A percentile compares a stretch with the other conserved stretches of the same genome.
phyloP scores from a whole-genome alignment of 805 yeast genomes.

The Teunomyces cretensis region DNA sequence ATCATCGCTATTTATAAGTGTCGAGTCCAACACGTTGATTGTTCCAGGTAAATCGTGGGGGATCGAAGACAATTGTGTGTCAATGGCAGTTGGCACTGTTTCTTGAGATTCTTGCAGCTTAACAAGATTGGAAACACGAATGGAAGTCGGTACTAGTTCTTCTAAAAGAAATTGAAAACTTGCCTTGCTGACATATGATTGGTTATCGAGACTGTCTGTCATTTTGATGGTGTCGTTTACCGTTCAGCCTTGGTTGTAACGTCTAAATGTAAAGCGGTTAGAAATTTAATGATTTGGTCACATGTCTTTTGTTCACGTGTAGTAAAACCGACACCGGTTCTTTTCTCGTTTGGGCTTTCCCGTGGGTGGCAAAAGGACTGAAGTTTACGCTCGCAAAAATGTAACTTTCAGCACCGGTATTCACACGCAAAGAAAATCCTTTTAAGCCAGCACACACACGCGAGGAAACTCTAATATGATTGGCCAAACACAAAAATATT shows the following conservation, averaged over 20 bases:
- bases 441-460: constrained; percentile 5
- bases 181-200: constrained; percentile 49
- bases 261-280: background rate
- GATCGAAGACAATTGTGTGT: constrained; percentile 27
- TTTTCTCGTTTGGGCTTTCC: background rate
- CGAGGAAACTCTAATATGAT: constrained; percentile 1
- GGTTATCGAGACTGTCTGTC: constrained; percentile 20
- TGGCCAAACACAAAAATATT: background rate
- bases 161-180: constrained; percentile 66
- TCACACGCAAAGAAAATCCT: background rate
- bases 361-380: constrained; percentile 1
- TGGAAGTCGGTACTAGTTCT: constrained; percentile 74
- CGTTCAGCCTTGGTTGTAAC: background rate
- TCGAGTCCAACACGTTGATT: constrained; percentile 37
- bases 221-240: constrained; percentile 8
- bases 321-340: background rate
- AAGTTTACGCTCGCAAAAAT: background rate
- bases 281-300: background rate
- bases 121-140: constrained; percentile 47
- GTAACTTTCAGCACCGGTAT: background rate
- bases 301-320: background rate
- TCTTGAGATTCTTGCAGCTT: background rate
- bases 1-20: constrained; percentile 43
- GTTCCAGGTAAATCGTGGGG: constrained; percentile 43
- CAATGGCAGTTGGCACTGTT: constrained; percentile 22